A percentile compares a stretch with the other conserved stretches of the same genome.
Conservation (phyloP, 345 rosid genomes). For the Atalantia buxifolia region DNA sequence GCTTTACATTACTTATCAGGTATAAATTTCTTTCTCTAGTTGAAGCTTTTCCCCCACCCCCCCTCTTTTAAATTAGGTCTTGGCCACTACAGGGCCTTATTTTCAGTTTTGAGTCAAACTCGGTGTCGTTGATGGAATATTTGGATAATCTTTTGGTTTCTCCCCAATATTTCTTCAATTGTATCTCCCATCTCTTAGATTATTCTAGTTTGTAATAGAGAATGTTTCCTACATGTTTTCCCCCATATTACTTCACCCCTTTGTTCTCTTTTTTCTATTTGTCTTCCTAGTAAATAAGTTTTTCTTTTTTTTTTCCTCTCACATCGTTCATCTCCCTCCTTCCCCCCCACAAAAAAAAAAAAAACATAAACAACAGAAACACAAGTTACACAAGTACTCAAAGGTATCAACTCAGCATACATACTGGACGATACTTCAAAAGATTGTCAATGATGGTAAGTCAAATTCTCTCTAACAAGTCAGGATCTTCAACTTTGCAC, state of each 20-base stretch:
- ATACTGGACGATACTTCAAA: slow-evolving; percentile 88
- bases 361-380: background rate
- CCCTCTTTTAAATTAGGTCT: background rate
- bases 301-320: background rate
- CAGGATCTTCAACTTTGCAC: slow-evolving; percentile 96
- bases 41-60: accelerated
- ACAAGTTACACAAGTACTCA: background rate
- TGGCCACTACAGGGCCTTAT: background rate
- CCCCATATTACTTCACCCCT: background rate
- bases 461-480: slow-evolving; percentile 77
- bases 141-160: background rate
- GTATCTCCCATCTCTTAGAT: background rate
- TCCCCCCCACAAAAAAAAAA: background rate
- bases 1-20: background rate
- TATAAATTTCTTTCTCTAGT: background rate
- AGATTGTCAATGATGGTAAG: slow-evolving; percentile 89
- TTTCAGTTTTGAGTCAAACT: background rate
- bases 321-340: background rate
- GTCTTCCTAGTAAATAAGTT: background rate
- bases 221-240: background rate
- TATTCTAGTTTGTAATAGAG: background rate
- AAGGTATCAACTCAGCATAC: slow-evolving; percentile 25
- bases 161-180: background rate
- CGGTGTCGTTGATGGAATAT: background rate
- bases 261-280: background rate